Evolutionary conservation across 495 filamentous ascomycete species (phyloP), one percentile per base, ranked within the genome.

Genomic region (Aspergillus nidulans): DNA sequence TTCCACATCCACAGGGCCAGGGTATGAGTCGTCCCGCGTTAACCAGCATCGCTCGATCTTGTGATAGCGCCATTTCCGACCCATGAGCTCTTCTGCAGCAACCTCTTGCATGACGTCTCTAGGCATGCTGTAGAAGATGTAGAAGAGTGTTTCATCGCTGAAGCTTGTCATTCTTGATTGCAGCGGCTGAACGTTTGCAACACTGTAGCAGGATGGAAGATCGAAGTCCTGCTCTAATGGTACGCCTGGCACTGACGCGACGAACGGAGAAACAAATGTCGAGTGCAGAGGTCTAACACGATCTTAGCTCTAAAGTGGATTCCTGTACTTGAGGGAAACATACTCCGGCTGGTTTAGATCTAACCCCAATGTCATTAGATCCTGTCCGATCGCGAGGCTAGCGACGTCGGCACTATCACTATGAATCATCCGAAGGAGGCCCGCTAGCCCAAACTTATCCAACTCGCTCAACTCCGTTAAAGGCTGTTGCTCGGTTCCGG

Each of bases 41-140:
- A 97, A 75, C 92, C 92, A 97, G 58, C 92, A 82, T 57, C 88
- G 84, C 49, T 91, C 77, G 50, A 89, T 83, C 74, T 91, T 96
- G 68, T 97, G 91, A 77, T 90, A 97, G 56, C 91, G 77, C 92
- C 92, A 97, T 67, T 92, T 91, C 47, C 92, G 88, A 48, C 80
- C 82, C 68, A 79, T 81, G 78, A 97, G 77, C 68, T 97, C 91
- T 36, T 82, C 75, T 1, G 90, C 90, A 9, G 88, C 92, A 56
- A 90, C 69, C 57, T 95, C 87, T 69, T 97, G 92, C 70, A 91
- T 82, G 55, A 88, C 78, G 64, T 95, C 91, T 28, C 84, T 75
- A 2, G 91, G 89, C 71, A 88, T 87, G 70, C 85, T 90, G 74
- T 95, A 97, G 77, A 97, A 97, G 57, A 97, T 94, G 75, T 86